Base-by-base conservation (phyloP, 164 flowering plant species). In the Vitis rupestris region DNA sequence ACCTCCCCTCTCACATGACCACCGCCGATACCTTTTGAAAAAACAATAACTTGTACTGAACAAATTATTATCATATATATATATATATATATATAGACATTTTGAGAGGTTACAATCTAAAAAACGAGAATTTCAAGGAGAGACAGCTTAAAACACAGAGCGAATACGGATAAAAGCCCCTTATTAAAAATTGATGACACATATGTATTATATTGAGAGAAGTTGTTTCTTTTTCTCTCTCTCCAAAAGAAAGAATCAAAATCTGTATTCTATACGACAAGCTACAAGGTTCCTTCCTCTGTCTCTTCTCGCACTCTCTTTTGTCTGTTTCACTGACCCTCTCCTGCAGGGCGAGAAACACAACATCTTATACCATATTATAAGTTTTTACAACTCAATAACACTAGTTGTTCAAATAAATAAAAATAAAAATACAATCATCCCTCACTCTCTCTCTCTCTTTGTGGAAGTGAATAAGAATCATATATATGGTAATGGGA, bases 291-390 rank as follows among this genome's bases (percentile, higher is more conserved):
- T 88, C 86, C 82, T 79, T 81, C 84, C 70, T 82, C 82, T 82
- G 87, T 86, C 89, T 82, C 82, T 82, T 85, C 83, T 79, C 61
- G 64, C 82, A 69, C 90, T 83, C 90, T 84, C 84, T 76, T 84
- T 86, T 87, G 93, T 87, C 91, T 78, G 68, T 71, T 81, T 76
- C 79, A 62, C 72, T 81, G 78, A 37, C 71, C 63, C 58, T 51
- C 66, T 50, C 61, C 69, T 67, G 67, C 76, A 72, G 69, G 58
- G 71, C 66, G 71, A 82, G 70, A 67, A 78, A 67, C 79, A 65
- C 77, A 63, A 53, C 62, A 60, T 47, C 72, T 72, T 64, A n/a
- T 51, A 47, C 61, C 55, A 27, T 59, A 50, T 64, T 16, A 15
- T 54, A 47, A 11, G 3, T 19, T 44, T 62, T 16, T 16, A 47